A percentile compares a stretch with the other conserved stretches of the same genome.
These are phyloP conservation scores for Theobroma cacao DNA, from an alignment of 345 rosid species.

Conservation along the genomic window DNA sequence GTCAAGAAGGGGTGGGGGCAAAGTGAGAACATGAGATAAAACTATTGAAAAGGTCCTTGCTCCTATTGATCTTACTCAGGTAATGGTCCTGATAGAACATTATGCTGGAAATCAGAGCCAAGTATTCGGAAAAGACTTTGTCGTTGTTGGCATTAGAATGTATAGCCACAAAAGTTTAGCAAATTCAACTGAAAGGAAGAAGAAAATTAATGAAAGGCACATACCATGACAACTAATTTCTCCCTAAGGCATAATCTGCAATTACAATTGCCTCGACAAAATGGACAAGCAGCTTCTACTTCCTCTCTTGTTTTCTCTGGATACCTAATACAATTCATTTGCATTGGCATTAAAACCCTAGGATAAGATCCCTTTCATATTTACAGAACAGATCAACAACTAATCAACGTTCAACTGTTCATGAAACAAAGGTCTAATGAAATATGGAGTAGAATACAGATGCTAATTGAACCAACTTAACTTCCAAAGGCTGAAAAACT, in stretches of 20 bases:
- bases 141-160: background rate
- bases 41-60: background rate
- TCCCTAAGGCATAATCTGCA: constrained; percentile 52
- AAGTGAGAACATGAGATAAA: background rate
- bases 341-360: constrained; percentile 12
- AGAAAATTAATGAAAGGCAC: constrained; percentile 6
- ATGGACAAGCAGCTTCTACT: constrained; percentile 45
- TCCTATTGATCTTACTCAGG: background rate
- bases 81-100: background rate
- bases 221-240: constrained; percentile 30
- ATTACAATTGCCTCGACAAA: constrained; percentile 51
- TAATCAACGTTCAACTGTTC: background rate
- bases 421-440: background rate
- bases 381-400: constrained; percentile 7
- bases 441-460: background rate
- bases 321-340: constrained; percentile 39
- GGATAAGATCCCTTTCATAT: constrained; percentile 15
- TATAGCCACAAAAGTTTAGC: background rate
- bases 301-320: constrained; percentile 42
- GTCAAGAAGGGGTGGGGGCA: background rate
- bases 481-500: background rate
- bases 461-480: background rate
- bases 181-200: constrained; percentile 10
- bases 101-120: background rate
- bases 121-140: background rate